These are phyloP conservation scores for Paramecium octaurelia DNA, from an alignment of 73 alveolate genomes.

Conservation along the genomic window DNA sequence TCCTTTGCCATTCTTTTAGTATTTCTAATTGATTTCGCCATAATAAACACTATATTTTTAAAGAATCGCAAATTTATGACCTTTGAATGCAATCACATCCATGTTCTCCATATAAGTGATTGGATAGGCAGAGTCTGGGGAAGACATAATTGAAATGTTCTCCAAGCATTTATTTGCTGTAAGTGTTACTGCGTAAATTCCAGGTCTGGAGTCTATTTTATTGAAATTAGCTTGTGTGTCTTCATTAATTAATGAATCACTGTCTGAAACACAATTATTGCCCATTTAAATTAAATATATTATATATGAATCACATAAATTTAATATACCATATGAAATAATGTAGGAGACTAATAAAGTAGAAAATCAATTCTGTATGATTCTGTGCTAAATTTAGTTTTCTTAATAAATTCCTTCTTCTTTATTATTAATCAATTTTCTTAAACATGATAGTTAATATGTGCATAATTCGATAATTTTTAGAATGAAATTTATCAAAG, in stretches of 20 bases:
- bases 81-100: background rate
- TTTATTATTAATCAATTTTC: background rate
- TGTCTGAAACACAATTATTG: background rate
- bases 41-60: background rate
- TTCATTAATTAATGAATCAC: slow-evolving; percentile 26
- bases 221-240: background rate
- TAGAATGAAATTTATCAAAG: slow-evolving; percentile 4
- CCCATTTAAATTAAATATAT: background rate
- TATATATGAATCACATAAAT: background rate
- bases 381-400: background rate
- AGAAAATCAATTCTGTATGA: background rate
- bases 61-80: background rate
- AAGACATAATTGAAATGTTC: background rate
- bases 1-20: background rate
- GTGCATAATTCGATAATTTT: background rate
- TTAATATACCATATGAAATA: background rate
- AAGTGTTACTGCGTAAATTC: background rate
- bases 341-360: background rate
- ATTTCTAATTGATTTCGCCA: background rate
- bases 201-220: background rate
- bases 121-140: background rate
- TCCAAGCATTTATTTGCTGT: background rate
- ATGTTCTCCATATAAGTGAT: background rate
- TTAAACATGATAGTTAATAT: background rate
- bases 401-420: background rate